phyloP scores from a whole-genome alignment of 73 alveolate species.

The Tetrahymena thermophila region DNA sequence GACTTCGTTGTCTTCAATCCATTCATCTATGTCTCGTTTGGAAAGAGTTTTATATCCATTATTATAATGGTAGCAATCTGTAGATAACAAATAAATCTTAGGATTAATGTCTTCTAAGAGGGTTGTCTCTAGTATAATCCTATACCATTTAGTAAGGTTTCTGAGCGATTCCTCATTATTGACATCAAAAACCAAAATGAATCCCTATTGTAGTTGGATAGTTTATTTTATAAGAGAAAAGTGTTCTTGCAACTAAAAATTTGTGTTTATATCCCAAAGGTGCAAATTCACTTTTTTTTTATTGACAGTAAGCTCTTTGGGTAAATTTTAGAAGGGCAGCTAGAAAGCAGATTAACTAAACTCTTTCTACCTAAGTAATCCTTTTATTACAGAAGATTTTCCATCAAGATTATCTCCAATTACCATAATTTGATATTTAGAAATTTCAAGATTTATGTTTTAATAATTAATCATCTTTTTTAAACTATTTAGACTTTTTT shows the following conservation, averaged over 20 bases:
- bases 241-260: neutral
- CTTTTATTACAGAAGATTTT: neutral
- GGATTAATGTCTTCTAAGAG: neutral
- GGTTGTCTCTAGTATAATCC: neutral
- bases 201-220: neutral
- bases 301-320: neutral
- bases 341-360: too few species aligned
- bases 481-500: too few species aligned
- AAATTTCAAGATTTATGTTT: neutral
- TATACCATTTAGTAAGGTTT: neutral
- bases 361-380: neutral
- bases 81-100: neutral
- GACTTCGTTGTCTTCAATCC: neutral
- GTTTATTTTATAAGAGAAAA: neutral
- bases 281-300: neutral
- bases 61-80: neutral
- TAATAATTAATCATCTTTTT: neutral
- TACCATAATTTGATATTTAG: neutral
- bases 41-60: neutral
- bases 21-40: neutral
- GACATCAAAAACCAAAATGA: neutral
- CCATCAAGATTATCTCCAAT: neutral
- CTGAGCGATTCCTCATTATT: neutral
- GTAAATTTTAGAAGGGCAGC: neutral
- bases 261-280: neutral